Conservation (phyloP, 2,329 filamentous ascomycete genomes). For the Corynespora cassiicola region DNA sequence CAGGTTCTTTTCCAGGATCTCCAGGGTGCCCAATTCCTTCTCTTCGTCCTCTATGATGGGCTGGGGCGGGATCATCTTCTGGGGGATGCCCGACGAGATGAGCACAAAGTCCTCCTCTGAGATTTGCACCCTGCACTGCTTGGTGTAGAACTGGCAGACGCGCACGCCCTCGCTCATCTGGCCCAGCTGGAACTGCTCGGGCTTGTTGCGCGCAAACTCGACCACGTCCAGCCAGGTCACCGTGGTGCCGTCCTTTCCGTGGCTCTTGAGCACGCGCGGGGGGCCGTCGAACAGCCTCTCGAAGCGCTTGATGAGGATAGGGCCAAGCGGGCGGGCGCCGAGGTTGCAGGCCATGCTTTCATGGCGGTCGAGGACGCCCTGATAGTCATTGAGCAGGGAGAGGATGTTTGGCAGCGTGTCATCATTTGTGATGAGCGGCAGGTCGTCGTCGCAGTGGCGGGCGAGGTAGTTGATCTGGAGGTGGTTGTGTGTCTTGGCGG, state of each 20-base stretch:
- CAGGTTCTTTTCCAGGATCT: conserved; percentile 81
- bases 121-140: conserved; percentile 83
- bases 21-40: conserved; percentile 81
- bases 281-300: conserved; percentile 85
- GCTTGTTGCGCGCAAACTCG: conserved; percentile 80
- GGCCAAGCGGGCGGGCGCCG: conserved; percentile 81
- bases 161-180: conserved; percentile 72
- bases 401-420: conserved; percentile 79
- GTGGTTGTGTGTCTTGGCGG: conserved; percentile 64
- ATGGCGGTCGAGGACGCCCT: conserved; percentile 82
- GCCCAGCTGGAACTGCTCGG: conserved; percentile 76
- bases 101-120: conserved; percentile 86
- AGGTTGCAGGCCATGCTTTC: conserved; percentile 87
- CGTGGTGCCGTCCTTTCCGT: conserved; percentile 64
- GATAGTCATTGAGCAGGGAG: conserved; percentile 77
- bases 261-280: conserved; percentile 70
- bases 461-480: conserved; percentile 74
- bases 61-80: conserved; percentile 80
- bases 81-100: conserved; percentile 81
- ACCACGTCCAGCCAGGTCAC: conserved; percentile 88
- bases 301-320: conserved; percentile 83
- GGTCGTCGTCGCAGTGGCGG: conserved; percentile 66
- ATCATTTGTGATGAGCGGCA: conserved; percentile 67
- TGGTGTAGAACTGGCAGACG: conserved; percentile 82
- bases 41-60: conserved; percentile 86